phyloP scores from a whole-genome alignment of 495 filamentous ascomycete genomes.

The Talaromyces borbonicus region DNA sequence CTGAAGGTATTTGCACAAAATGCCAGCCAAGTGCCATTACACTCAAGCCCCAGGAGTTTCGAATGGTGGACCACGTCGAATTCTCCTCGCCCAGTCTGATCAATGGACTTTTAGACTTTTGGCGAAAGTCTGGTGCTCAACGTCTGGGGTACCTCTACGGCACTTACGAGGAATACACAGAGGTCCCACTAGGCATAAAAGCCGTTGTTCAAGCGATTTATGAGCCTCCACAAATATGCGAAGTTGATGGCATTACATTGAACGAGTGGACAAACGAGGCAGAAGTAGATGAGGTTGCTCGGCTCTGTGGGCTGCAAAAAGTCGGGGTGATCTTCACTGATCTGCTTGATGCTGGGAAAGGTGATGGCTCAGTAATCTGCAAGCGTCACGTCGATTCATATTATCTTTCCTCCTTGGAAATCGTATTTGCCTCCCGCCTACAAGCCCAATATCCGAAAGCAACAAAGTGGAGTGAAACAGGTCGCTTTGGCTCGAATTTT shows the following conservation, averaged over 20 bases:
- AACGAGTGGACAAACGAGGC: constrained; percentile 82
- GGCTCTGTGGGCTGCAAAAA: constrained; percentile 75
- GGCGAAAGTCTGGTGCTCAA: constrained; percentile 72
- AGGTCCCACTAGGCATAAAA: constrained; percentile 90
- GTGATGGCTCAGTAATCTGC: constrained; percentile 79
- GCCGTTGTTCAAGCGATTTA: constrained; percentile 97
- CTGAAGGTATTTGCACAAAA: constrained; percentile 97
- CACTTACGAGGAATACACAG: constrained; percentile 79
- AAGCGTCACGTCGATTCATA: constrained; percentile 95
- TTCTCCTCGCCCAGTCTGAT: constrained; percentile 76
- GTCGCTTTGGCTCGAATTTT: constrained; percentile 90
- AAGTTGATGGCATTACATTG: constrained; percentile 84
- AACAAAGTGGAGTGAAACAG: constrained; percentile 95
- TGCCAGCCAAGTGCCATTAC: constrained; percentile 97
- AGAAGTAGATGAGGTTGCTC: constrained; percentile 71
- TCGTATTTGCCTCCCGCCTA: constrained; percentile 76
- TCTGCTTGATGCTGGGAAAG: constrained; percentile 68
- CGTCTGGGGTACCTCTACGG: constrained; percentile 88
- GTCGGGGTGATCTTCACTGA: constrained; percentile 96
- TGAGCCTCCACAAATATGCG: constrained; percentile 84
- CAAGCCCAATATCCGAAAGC: constrained; percentile 83
- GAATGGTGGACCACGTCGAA: constrained; percentile 99
- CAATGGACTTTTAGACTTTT: constrained; percentile 81
- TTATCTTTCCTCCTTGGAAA: constrained; percentile 85
- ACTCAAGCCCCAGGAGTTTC: constrained; percentile 82